Percentiles rank a stretch among this genome's conserved stretches.
Conservation (phyloP, 2,329 filamentous ascomycete species). For the Monilinia laxa region DNA sequence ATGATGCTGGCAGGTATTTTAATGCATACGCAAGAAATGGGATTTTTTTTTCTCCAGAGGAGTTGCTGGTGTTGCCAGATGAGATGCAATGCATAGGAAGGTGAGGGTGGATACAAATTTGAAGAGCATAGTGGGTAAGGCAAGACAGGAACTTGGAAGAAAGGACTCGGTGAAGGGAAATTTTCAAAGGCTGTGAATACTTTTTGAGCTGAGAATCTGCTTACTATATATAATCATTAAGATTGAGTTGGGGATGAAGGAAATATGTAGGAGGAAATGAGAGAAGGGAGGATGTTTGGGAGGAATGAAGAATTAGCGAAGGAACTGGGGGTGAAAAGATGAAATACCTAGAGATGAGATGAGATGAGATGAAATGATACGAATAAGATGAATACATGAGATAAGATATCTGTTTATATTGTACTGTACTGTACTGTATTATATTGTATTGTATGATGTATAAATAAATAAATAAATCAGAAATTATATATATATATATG, state of each 20-base stretch:
- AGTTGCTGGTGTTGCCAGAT: neutral
- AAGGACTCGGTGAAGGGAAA: neutral
- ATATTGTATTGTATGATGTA: constrained; percentile 5
- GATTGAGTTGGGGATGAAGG: neutral
- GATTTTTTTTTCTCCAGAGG: constrained; percentile 1
- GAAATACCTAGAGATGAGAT: constrained; percentile 13
- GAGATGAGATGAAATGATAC: constrained; percentile 19
- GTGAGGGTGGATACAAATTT: neutral
- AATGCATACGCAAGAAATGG: neutral
- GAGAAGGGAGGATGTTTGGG: neutral
- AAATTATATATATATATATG: neutral
- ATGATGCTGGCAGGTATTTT: constrained; percentile 10
- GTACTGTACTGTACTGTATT: constrained; percentile 5
- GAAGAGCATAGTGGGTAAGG: constrained; percentile 5
- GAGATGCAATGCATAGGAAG: neutral
- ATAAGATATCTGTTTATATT: constrained; percentile 13
- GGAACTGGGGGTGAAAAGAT: neutral
- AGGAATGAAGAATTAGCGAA: neutral
- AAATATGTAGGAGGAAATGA: neutral
- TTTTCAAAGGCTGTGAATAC: constrained; percentile 16
- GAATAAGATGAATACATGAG: constrained; percentile 21
- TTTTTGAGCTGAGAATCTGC: constrained; percentile 23
- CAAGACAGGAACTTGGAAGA: neutral
- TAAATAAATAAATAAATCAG: neutral
- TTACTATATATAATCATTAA: constrained; percentile 24